Base-by-base conservation (phyloP, 805 yeast genomes). In the Saccharomyces mikatae region DNA sequence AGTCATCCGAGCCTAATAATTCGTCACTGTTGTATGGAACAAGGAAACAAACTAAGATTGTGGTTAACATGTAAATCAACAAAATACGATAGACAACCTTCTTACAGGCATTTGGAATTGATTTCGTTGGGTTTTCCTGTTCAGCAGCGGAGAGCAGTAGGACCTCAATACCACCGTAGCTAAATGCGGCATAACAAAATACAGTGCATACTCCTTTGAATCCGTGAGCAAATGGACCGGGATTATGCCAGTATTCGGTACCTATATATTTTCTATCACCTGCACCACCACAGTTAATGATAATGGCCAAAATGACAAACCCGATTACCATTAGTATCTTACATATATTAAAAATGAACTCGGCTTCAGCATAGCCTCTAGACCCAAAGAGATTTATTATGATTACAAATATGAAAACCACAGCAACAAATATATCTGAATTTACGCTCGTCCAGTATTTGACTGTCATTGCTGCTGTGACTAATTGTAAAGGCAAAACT, bases 141-240 rank as follows among this genome's bases (percentile, higher is more conserved):
- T 85, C 89, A 6, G 87, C 85, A n/a, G 88, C 85, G 5, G 89
- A 84, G 52, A 85, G 71, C 41, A 87, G 87, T 27, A 80, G 76
- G 53, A 85, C 72, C 67, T 85, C 91, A 24, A 85, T 80, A 47
- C 90, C 89, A 29, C 84, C 80, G 64, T 81, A 86, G 5, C 88
- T 77, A 62, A 84, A 86, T 0, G 89, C 87, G n/a, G 89, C 87
- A 31, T 83, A 80, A 52, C 83, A 82, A 57, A 85, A 81, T 11
- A 80, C 84, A 4, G 82, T 72, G 59, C 80, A 77, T 28, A 85
- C 80, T 55, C 87, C 87, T 70, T 84, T 84, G 65, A 83, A 72
- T 10, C 80, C 80, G 56, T 70, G 65, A 17, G 79, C 75, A 61
- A 80, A 79, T 0, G 82, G 76, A 51, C 86, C 86, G 6, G 83